Percentiles rank a stretch among this genome's conserved stretches.
These are phyloP conservation scores for Xerocomus potaroensis DNA, from an alignment of 768 basidiomycete species.

Conservation along the genomic window DNA sequence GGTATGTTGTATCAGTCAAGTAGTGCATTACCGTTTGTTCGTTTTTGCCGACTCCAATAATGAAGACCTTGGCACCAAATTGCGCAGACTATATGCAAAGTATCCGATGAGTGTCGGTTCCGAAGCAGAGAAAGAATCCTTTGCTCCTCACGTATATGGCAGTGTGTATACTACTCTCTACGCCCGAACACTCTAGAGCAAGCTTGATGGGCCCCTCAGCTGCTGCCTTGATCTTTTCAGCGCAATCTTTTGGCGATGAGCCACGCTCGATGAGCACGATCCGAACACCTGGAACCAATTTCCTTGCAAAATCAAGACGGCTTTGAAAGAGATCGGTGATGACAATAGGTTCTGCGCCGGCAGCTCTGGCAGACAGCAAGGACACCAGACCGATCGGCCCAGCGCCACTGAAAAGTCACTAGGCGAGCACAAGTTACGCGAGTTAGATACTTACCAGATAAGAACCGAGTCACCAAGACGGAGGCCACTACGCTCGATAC, in stretches of 20 bases:
- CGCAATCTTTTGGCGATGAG: conserved; percentile 44
- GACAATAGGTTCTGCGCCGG: conserved; percentile 65
- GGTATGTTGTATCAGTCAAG: not conserved
- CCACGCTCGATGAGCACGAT: conserved; percentile 53
- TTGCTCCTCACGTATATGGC: conserved; percentile 46
- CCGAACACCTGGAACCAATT: conserved; percentile 53
- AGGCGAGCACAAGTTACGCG: conserved; percentile 7
- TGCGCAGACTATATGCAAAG: conserved; percentile 61
- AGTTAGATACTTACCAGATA: conserved; percentile 46
- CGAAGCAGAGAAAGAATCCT: not conserved
- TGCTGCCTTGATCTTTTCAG: conserved; percentile 46
- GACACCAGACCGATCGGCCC: conserved; percentile 65
- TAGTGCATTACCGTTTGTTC: conserved; percentile 46
- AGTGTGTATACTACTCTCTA: conserved; percentile 57
- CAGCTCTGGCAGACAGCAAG: conserved; percentile 59
- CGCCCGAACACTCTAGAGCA: conserved; percentile 62
- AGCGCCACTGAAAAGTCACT: conserved; percentile 44
- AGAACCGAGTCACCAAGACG: conserved; percentile 61
- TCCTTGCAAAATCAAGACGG: conserved; percentile 63
- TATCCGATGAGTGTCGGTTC: not conserved
- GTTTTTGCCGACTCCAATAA: conserved; percentile 65
- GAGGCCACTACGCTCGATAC: conserved; percentile 60
- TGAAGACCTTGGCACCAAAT: conserved; percentile 66
- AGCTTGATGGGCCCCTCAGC: conserved; percentile 49
- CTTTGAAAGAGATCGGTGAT: conserved; percentile 66